Conservation (phyloP, 164 flowering plant species). For the Nymphaea colorata region DNA sequence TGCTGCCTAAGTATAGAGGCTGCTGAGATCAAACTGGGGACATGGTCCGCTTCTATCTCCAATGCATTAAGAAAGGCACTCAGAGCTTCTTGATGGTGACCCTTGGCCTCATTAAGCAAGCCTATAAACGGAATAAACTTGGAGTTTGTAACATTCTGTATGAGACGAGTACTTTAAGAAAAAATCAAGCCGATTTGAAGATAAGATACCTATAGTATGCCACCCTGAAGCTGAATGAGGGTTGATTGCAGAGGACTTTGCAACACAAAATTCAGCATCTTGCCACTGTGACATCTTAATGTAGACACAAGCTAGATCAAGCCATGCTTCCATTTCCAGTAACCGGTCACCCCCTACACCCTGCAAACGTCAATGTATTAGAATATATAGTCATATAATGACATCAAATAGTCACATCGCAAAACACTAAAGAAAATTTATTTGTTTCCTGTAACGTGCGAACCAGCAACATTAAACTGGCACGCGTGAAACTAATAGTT, state of each 20-base stretch:
- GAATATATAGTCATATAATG: too few relatives aligned
- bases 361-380: conserved; percentile 18
- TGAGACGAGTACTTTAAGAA: too few relatives aligned
- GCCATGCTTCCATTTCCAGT: conserved; percentile 88
- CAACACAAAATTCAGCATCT: conserved; percentile 81
- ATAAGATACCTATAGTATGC: conserved; percentile 55
- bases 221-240: conserved; percentile 69
- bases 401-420: too few relatives aligned
- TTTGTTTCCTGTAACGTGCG: too few relatives aligned
- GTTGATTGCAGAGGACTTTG: conserved; percentile 49
- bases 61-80: conserved; percentile 50
- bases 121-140: conserved; percentile 24
- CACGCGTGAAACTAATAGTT: too few relatives aligned
- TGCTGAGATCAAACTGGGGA: conserved; percentile 65
- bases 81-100: conserved; percentile 52
- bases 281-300: conserved; percentile 74
- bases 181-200: background rate
- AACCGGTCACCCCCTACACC: conserved; percentile 24
- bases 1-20: conserved; percentile 44
- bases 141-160: background rate
- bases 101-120: conserved; percentile 54
- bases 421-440: too few relatives aligned
- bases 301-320: conserved; percentile 74
- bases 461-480: too few relatives aligned
- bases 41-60: conserved; percentile 60